Base-by-base conservation (phyloP, 495 filamentous ascomycete species). In the Endocarpon pusillum region DNA sequence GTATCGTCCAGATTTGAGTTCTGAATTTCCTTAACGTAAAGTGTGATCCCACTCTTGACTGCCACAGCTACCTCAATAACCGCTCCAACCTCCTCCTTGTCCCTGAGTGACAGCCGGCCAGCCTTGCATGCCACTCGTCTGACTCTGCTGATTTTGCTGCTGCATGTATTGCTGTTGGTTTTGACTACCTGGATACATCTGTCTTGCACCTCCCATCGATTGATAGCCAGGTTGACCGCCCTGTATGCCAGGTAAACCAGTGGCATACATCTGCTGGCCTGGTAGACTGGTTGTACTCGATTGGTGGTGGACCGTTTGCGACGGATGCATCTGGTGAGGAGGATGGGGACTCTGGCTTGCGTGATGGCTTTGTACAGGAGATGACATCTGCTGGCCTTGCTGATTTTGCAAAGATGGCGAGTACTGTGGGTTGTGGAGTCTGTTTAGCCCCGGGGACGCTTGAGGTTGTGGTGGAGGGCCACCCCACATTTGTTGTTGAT, bases 251-350 rank as follows among this genome's bases (percentile, higher is more conserved):
- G 66, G 69, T 64, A 78, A 74, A 3, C 63, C 59, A 16, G 67
- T 55, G 37, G 74, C 75, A 35, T 65, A 64, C 49, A 73, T 57
- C n/a, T n/a, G n/a, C n/a, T n/a, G n/a, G n/a, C n/a, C n/a, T n/a
- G n/a, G n/a, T n/a, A n/a, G n/a, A n/a, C n/a, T 43, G 43, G 57
- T 38, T 54, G 61, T 34, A 56, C 59, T 55, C 33, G 67, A 61
- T 42, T 73, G 67, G 48, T 76, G 67, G 48, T 76, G 73, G 25
- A 70, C 60, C 52, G 69, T 40, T 42, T 66, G 53, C 48, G 62
- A 41, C 57, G 69, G 55, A 32, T 65, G 64, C 43, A 71, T 58
- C 33, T 43, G 35, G 21, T 61, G 59, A 36, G 51, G 64, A 8
- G 51, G 51, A 40, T 64, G 59, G 8, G 52, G 49, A 45, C 59